Conservation (phyloP, 2,329 filamentous ascomycete species). For the Keithomyces neogunnii region DNA sequence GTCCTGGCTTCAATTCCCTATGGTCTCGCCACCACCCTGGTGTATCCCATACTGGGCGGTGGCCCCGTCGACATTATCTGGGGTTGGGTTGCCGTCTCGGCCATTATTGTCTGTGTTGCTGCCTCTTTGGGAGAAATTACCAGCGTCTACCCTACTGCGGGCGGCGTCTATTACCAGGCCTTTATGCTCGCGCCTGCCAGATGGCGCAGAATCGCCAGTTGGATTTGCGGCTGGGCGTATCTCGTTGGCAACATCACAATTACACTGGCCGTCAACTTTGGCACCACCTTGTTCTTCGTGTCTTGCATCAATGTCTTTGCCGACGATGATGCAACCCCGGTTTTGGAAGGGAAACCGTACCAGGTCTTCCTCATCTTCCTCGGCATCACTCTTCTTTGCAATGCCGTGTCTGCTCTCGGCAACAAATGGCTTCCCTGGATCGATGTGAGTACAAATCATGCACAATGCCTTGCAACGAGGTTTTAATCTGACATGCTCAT, state of each 20-base stretch:
- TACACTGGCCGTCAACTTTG: slow-evolving; percentile 75
- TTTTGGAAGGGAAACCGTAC: slow-evolving; percentile 45
- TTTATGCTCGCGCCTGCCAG: slow-evolving; percentile 60
- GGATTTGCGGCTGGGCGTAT: slow-evolving; percentile 69
- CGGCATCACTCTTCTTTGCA: slow-evolving; percentile 55
- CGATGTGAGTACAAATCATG: slow-evolving; percentile 49
- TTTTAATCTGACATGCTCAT: background rate
- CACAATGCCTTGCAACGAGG: background rate
- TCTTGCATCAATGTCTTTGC: slow-evolving; percentile 49
- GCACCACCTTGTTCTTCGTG: slow-evolving; percentile 57
- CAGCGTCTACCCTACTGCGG: slow-evolving; percentile 67
- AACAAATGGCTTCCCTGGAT: slow-evolving; percentile 60
- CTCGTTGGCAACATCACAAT: slow-evolving; percentile 76
- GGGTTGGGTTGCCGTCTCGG: slow-evolving; percentile 62
- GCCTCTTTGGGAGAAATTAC: slow-evolving; percentile 66
- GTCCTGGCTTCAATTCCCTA: slow-evolving; percentile 69
- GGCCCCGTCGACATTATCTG: slow-evolving; percentile 64
- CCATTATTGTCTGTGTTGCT: slow-evolving; percentile 64
- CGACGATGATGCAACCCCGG: slow-evolving; percentile 29
- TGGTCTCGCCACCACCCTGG: slow-evolving; percentile 61
- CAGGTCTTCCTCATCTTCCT: slow-evolving; percentile 67
- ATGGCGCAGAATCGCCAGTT: slow-evolving; percentile 56
- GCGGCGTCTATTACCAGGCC: slow-evolving; percentile 72
- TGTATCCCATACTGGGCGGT: slow-evolving; percentile 58
- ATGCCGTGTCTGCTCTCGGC: slow-evolving; percentile 56